A percentile compares a stretch with the other conserved stretches of the same genome.
These are phyloP conservation scores for Penicillium griseofulvum DNA, from an alignment of 2,329 filamentous ascomycete species.

Conservation along the genomic window DNA sequence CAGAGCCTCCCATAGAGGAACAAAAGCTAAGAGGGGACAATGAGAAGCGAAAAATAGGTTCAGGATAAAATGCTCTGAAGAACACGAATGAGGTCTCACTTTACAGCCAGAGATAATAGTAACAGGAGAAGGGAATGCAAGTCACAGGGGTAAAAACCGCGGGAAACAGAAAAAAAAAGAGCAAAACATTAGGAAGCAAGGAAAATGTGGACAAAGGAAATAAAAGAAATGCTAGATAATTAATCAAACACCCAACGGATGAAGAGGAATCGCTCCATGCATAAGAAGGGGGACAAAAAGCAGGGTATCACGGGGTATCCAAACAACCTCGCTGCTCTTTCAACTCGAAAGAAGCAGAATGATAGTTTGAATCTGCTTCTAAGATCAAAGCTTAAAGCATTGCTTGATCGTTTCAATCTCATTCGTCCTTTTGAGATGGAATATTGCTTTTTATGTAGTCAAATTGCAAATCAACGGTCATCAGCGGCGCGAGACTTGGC, in stretches of 20 bases:
- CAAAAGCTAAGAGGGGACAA: constrained; percentile 14
- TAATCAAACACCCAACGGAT: constrained; percentile 32
- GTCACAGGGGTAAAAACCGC: constrained; percentile 13
- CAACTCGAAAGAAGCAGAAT: constrained; percentile 17
- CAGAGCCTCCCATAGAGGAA: constrained; percentile 17
- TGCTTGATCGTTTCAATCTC: constrained; percentile 16
- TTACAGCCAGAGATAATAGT: constrained; percentile 30
- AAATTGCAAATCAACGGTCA: constrained; percentile 31
- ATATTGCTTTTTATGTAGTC: constrained; percentile 7
- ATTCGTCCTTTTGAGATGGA: neutral
- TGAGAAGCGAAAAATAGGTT: neutral
- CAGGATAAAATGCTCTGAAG: constrained; percentile 17
- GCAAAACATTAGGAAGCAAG: constrained; percentile 18
- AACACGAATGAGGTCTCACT: constrained; percentile 19
- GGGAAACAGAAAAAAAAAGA: constrained; percentile 6
- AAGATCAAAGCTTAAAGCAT: constrained; percentile 15
- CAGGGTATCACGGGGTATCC: constrained; percentile 43
- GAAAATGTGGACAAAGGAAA: constrained; percentile 32
- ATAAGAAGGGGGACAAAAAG: constrained; percentile 34
- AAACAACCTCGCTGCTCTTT: constrained; percentile 38
- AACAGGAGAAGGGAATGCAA: constrained; percentile 25
- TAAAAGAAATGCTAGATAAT: constrained; percentile 35
- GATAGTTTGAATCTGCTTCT: constrained; percentile 6
- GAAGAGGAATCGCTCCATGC: constrained; percentile 37
- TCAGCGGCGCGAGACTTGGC: constrained; percentile 66